These are phyloP conservation scores for Apiospora rasikravindrae DNA, from an alignment of 2,329 filamentous ascomycete species.

Conservation along the genomic window DNA sequence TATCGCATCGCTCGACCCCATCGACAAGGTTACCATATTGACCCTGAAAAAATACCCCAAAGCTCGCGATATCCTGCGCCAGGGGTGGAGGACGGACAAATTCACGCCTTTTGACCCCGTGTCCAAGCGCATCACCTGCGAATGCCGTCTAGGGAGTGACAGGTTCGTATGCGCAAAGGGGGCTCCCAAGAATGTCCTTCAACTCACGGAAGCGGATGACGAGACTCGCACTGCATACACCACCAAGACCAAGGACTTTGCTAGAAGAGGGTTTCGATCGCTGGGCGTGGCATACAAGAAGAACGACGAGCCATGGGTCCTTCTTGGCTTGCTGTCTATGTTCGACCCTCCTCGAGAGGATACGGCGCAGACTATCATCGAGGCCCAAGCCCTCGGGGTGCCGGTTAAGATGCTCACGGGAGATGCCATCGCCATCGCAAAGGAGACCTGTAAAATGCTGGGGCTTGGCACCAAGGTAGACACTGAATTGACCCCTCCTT, in stretches of 20 bases:
- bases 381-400: slow-evolving; percentile 77
- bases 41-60: slow-evolving; percentile 79
- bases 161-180: slow-evolving; percentile 77
- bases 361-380: slow-evolving; percentile 78
- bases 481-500: background rate
- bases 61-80: slow-evolving; percentile 75
- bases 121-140: slow-evolving; percentile 77
- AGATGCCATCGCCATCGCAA: slow-evolving; percentile 79
- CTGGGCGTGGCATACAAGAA: slow-evolving; percentile 81
- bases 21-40: slow-evolving; percentile 79
- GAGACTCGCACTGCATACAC: slow-evolving; percentile 71
- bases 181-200: slow-evolving; percentile 76
- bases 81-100: slow-evolving; percentile 78
- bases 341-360: slow-evolving; percentile 82
- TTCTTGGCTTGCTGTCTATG: slow-evolving; percentile 79
- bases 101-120: slow-evolving; percentile 81
- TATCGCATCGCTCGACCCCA: slow-evolving; percentile 78
- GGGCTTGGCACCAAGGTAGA: slow-evolving; percentile 67
- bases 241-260: slow-evolving; percentile 76
- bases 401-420: slow-evolving; percentile 83
- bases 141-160: slow-evolving; percentile 70
- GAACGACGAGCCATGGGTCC: slow-evolving; percentile 74
- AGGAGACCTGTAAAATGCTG: slow-evolving; percentile 84
- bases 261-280: slow-evolving; percentile 79
- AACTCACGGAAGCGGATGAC: slow-evolving; percentile 69